These are phyloP conservation scores for Penicillium expansum DNA, from an alignment of 2,329 filamentous ascomycete genomes.

Conservation along the genomic window DNA sequence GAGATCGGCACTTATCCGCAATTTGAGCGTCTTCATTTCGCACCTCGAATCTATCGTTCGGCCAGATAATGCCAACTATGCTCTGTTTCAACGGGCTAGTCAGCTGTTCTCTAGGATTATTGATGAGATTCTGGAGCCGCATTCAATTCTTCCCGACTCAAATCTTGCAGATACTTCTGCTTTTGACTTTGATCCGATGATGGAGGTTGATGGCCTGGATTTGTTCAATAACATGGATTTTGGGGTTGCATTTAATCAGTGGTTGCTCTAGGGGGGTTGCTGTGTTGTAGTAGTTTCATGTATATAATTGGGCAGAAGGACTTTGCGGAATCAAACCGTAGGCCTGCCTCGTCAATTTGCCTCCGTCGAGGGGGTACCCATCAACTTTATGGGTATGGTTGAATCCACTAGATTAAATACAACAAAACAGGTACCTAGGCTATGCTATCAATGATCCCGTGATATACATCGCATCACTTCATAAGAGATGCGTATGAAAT, in stretches of 20 bases:
- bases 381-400: no score
- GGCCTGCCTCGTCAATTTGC: background rate
- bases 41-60: slow-evolving; percentile 38
- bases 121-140: slow-evolving; percentile 27
- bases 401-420: no score
- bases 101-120: slow-evolving; percentile 25
- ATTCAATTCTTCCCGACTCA: background rate
- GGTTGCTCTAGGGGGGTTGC: slow-evolving; percentile 12
- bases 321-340: no score
- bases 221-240: slow-evolving; percentile 24
- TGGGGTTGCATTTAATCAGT: slow-evolving; percentile 22
- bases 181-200: slow-evolving; percentile 12
- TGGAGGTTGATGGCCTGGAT: slow-evolving; percentile 17
- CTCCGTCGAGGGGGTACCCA: background rate
- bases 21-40: slow-evolving; percentile 40
- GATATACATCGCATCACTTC: no score
- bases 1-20: slow-evolving; percentile 38
- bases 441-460: no score
- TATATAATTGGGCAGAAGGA: background rate
- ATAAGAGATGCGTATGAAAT: no score
- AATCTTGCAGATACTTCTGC: background rate
- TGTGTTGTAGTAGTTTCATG: background rate
- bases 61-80: slow-evolving; percentile 31
- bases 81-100: slow-evolving; percentile 21
- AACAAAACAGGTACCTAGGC: no score